phyloP scores from a whole-genome alignment of 2,329 filamentous ascomycete genomes.

The Beauveria rudraprayagi region DNA sequence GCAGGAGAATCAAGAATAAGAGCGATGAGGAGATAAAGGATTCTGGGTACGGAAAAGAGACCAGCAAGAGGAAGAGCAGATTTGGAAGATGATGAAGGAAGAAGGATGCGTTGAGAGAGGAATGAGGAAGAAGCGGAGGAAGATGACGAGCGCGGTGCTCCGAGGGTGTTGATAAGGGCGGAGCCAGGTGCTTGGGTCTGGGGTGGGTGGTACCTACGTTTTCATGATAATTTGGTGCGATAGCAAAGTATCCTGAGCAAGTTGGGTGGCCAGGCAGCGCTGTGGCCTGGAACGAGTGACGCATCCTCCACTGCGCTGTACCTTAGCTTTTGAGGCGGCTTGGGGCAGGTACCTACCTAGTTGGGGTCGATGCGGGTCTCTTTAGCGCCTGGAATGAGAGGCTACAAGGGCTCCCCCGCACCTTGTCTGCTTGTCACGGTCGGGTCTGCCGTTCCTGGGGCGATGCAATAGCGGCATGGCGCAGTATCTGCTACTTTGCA shows the following conservation, averaged over 20 bases:
- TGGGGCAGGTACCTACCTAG: neutral
- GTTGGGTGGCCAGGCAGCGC: neutral
- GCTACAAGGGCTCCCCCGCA: slow-evolving; percentile 3
- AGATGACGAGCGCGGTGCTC: slow-evolving; percentile 13
- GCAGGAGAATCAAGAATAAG: slow-evolving; percentile 18
- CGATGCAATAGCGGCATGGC: neutral
- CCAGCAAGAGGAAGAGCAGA: slow-evolving; percentile 13
- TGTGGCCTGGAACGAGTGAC: slow-evolving; percentile 9
- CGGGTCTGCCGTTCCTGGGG: slow-evolving; percentile 9
- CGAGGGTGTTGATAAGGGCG: slow-evolving; percentile 13
- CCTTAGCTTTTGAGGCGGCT: neutral
- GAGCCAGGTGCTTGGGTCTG: neutral
- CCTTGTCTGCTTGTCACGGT: neutral
- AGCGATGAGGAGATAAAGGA: neutral
- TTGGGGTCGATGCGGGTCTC: neutral
- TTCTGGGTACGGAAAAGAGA: neutral
- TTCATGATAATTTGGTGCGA: neutral
- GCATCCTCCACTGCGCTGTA: slow-evolving; percentile 6
- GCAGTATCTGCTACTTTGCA: neutral
- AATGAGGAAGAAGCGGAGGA: slow-evolving; percentile 18
- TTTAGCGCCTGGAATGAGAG: neutral
- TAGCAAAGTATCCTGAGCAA: neutral
- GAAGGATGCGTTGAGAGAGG: slow-evolving; percentile 18
- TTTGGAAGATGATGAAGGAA: slow-evolving; percentile 10
- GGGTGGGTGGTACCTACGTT: neutral